Conservation (phyloP, 148 eudicot genomes). For the Rhododendron simsii region DNA sequence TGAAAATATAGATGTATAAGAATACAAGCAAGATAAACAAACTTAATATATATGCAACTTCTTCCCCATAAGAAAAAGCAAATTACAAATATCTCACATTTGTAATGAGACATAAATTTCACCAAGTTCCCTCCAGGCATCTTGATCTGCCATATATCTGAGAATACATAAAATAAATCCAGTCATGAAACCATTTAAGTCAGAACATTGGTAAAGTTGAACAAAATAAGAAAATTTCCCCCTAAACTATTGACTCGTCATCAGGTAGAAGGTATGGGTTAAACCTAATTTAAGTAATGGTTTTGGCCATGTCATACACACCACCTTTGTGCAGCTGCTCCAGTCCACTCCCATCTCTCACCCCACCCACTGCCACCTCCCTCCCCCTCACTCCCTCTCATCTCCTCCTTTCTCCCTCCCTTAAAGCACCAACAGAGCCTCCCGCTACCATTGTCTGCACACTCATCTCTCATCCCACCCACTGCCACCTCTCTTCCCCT, state of each 20-base stretch:
- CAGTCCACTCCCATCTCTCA: neutral
- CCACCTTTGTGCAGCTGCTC: neutral
- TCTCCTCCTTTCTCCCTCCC: neutral
- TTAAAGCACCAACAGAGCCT: neutral
- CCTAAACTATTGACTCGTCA: neutral
- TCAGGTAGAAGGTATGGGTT: too few relatives aligned
- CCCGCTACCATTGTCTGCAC: neutral
- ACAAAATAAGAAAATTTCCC: neutral
- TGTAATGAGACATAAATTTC: constrained; percentile 87
- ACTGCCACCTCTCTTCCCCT: neutral
- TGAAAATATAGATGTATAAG: neutral
- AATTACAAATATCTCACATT: constrained; percentile 53
- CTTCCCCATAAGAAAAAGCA: neutral
- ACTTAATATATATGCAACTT: neutral
- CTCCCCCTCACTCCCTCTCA: neutral
- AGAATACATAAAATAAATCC: neutral
- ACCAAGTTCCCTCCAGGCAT: constrained; percentile 98
- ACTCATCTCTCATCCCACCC: neutral
- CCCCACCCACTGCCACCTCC: neutral
- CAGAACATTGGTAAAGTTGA: neutral
- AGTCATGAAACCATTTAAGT: neutral
- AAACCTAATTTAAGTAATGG: too few relatives aligned
- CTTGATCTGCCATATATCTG: constrained; percentile 99
- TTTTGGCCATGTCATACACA: too few relatives aligned
- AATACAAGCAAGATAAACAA: neutral